Percentiles rank a stretch among this genome's conserved stretches.
These are phyloP conservation scores for Coleophoma eucalyptorum DNA, from an alignment of 2,329 filamentous ascomycete species.

Conservation along the genomic window DNA sequence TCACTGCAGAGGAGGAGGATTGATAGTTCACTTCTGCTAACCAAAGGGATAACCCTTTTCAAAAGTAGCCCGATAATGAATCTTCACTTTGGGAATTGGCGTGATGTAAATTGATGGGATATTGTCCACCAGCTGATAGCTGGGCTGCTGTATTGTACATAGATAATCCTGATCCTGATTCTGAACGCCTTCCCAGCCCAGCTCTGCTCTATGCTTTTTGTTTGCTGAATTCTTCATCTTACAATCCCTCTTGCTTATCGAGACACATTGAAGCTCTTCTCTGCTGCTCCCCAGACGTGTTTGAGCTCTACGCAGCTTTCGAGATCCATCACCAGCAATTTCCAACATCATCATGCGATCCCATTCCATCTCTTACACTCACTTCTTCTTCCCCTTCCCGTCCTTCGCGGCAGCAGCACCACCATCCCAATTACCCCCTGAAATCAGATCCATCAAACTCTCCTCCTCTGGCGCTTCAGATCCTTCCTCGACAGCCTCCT, in stretches of 20 bases:
- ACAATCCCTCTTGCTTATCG: not conserved
- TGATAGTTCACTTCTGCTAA: slow-evolving; percentile 2
- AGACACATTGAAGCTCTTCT: too few relatives aligned
- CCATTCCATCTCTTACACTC: slow-evolving; percentile 6
- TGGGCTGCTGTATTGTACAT: slow-evolving; percentile 23
- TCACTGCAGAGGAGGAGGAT: slow-evolving; percentile 22
- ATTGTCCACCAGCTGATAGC: not conserved
- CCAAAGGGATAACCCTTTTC: not conserved
- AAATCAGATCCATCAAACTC: slow-evolving; percentile 54
- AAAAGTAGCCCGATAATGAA: not conserved
- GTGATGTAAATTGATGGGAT: slow-evolving; percentile 1
- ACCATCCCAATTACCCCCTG: slow-evolving; percentile 32
- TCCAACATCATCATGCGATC: not conserved
- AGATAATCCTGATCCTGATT: slow-evolving; percentile 16
- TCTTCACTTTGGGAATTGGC: not conserved
- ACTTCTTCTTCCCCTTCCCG: slow-evolving; percentile 30
- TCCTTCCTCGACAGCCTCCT: slow-evolving; percentile 29
- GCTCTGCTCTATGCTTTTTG: slow-evolving; percentile 2
- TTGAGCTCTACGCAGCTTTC: too few relatives aligned
- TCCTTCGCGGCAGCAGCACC: slow-evolving; percentile 17
- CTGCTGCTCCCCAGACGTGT: too few relatives aligned
- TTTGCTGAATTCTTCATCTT: slow-evolving; percentile 1
- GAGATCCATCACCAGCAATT: not conserved
- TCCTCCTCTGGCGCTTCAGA: slow-evolving; percentile 22
- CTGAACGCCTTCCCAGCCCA: slow-evolving; percentile 6